Conservation (phyloP, 192 early-diverging fungal genomes). For the Podila minutissima region DNA sequence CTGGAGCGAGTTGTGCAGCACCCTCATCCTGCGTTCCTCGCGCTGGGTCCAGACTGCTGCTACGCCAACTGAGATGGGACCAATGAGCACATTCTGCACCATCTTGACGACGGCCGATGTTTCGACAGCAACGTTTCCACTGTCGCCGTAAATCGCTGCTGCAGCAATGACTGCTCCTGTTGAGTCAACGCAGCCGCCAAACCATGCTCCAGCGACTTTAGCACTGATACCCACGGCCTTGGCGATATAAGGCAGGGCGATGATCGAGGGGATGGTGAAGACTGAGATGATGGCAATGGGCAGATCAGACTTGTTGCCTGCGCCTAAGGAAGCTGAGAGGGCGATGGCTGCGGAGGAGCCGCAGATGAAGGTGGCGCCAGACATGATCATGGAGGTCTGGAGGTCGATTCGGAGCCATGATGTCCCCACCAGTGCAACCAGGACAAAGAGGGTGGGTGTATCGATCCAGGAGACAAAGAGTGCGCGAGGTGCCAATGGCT, state of each 20-base stretch:
- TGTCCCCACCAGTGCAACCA: slow-evolving; percentile 56
- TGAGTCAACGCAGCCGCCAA: slow-evolving; percentile 65
- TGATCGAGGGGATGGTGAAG: slow-evolving; percentile 63
- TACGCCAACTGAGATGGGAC: slow-evolving; percentile 59
- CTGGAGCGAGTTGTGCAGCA: slow-evolving; percentile 23
- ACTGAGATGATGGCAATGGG: slow-evolving; percentile 67
- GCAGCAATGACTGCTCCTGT: slow-evolving; percentile 65
- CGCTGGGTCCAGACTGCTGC: slow-evolving; percentile 58
- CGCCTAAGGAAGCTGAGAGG: slow-evolving; percentile 54
- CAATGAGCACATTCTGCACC: slow-evolving; percentile 65
- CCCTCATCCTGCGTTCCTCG: slow-evolving; percentile 38
- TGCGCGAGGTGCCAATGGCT: slow-evolving; percentile 59
- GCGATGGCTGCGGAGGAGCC: slow-evolving; percentile 63
- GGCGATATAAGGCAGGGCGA: slow-evolving; percentile 63
- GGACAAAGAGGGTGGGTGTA: slow-evolving; percentile 61
- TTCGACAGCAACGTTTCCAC: slow-evolving; percentile 41
- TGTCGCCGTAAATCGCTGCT: slow-evolving; percentile 59
- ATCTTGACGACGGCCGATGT: slow-evolving; percentile 65
- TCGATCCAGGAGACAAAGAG: slow-evolving; percentile 66
- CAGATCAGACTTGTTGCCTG: slow-evolving; percentile 59
- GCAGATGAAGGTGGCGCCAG: slow-evolving; percentile 64
- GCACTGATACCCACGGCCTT: slow-evolving; percentile 48
- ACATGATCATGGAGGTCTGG: slow-evolving; percentile 64
- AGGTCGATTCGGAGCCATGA: slow-evolving; percentile 58
- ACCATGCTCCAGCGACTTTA: slow-evolving; percentile 61